phyloP scores from a whole-genome alignment of 768 basidiomycete species.

The Cystobasidium ongulense region DNA sequence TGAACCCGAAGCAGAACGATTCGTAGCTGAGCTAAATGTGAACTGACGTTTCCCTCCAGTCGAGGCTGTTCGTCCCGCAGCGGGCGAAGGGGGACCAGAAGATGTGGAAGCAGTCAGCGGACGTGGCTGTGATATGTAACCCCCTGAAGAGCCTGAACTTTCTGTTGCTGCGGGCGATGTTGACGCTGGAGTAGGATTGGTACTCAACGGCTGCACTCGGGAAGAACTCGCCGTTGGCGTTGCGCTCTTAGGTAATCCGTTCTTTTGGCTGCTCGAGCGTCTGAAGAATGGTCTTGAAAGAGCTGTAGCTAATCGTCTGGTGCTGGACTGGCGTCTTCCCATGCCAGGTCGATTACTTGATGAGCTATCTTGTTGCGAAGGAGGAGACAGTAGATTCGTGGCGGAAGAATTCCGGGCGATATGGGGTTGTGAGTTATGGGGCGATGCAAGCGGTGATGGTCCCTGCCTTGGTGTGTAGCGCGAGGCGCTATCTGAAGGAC shows the following conservation, averaged over 20 bases:
- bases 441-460: not conserved
- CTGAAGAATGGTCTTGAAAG: constrained; percentile 13
- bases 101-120: not conserved
- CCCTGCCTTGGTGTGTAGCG: not conserved
- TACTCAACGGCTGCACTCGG: not conserved
- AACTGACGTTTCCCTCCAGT: not conserved
- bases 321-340: constrained; percentile 12
- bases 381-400: constrained; percentile 31
- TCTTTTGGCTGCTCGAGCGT: constrained; percentile 10
- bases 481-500: not conserved
- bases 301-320: not conserved
- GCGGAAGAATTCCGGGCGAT: not conserved
- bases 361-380: not conserved
- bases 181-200: not conserved
- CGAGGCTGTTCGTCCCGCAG: not conserved
- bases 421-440: not conserved
- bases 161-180: not conserved
- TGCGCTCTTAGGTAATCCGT: not conserved
- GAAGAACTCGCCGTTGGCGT: not conserved
- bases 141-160: not conserved
- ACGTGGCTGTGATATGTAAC: not conserved
- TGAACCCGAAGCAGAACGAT: not conserved
- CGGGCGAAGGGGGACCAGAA: constrained; percentile 3
- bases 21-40: not conserved
- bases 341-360: not conserved